phyloP scores from a whole-genome alignment of 805 yeast species.

The Yarrowia sp. region DNA sequence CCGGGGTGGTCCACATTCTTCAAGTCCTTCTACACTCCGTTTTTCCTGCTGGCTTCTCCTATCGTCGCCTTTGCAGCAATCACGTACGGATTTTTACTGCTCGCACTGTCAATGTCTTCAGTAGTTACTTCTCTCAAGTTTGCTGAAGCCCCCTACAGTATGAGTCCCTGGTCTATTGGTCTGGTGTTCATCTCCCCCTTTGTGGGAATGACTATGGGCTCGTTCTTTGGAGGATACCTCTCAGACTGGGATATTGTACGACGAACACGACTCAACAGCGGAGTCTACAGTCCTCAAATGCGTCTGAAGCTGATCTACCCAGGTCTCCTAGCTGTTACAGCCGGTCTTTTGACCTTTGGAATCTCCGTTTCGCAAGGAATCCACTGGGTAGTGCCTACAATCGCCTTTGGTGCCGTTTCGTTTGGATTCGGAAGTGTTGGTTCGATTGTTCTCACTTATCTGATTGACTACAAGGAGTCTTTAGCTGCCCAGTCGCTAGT shows the following conservation, averaged over 20 bases:
- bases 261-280: slow-evolving; percentile 39
- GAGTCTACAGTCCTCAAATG: slow-evolving; percentile 41
- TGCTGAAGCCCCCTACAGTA: slow-evolving; percentile 37
- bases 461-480: slow-evolving; percentile 63
- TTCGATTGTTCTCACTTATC: slow-evolving; percentile 61
- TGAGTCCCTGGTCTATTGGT: slow-evolving; percentile 38
- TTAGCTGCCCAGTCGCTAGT: slow-evolving; percentile 62
- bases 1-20: slow-evolving; percentile 25
- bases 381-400: slow-evolving; percentile 41
- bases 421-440: slow-evolving; percentile 56
- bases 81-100: slow-evolving; percentile 36
- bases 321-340: slow-evolving; percentile 39
- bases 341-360: slow-evolving; percentile 42
- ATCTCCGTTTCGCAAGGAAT: slow-evolving; percentile 39
- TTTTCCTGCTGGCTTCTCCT: slow-evolving; percentile 17
- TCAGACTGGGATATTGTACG: slow-evolving; percentile 40
- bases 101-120: slow-evolving; percentile 37
- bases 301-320: slow-evolving; percentile 39
- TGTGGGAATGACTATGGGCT: slow-evolving; percentile 40
- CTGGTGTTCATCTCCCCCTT: slow-evolving; percentile 39
- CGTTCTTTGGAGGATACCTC: slow-evolving; percentile 39
- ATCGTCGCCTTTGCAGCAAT: slow-evolving; percentile 39
- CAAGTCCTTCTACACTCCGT: slow-evolving; percentile 33
- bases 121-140: slow-evolving; percentile 18
- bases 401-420: slow-evolving; percentile 42